Evolutionary conservation across 1,284 basidiomycete genomes (phyloP).

Genomic region (Moesziomyces sp.): DNA sequence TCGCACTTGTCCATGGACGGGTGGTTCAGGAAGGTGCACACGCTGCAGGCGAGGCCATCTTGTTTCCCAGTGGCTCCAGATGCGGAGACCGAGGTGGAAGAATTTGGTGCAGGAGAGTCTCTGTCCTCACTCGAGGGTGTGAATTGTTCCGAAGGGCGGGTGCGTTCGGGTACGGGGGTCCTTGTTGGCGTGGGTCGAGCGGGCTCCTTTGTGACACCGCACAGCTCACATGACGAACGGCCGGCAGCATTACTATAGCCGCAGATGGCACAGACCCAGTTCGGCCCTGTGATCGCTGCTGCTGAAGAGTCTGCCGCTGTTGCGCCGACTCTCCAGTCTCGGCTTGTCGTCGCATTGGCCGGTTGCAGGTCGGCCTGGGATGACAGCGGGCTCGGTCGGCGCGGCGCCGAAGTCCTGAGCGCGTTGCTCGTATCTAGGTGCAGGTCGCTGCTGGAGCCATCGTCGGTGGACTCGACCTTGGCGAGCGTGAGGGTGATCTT

Average conservation of each 20-base stretch:
- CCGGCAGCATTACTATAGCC: constrained; percentile 47
- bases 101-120: constrained; percentile 11
- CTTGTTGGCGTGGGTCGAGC: constrained; percentile 27
- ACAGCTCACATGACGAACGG: constrained; percentile 40
- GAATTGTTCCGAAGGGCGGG: constrained; percentile 12
- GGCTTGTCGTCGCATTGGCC: constrained; percentile 18
- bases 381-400: constrained; percentile 25
- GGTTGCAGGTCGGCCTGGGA: not conserved
- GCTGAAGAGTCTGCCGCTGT: constrained; percentile 31
- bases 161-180: constrained; percentile 3
- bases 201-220: constrained; percentile 55
- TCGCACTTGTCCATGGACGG: constrained; percentile 81
- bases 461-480: constrained; percentile 21
- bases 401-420: constrained; percentile 4
- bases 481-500: constrained; percentile 81
- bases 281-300: constrained; percentile 9
- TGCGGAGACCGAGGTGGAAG: not conserved
- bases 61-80: not conserved
- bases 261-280: constrained; percentile 62
- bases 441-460: constrained; percentile 26
- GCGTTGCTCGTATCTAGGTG: constrained; percentile 8
- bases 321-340: constrained; percentile 41
- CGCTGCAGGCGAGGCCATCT: constrained; percentile 73
- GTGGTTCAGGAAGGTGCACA: constrained; percentile 93
- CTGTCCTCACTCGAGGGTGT: constrained; percentile 13